Base-by-base conservation (phyloP, 441 rosid species). In the Croton setiger region DNA sequence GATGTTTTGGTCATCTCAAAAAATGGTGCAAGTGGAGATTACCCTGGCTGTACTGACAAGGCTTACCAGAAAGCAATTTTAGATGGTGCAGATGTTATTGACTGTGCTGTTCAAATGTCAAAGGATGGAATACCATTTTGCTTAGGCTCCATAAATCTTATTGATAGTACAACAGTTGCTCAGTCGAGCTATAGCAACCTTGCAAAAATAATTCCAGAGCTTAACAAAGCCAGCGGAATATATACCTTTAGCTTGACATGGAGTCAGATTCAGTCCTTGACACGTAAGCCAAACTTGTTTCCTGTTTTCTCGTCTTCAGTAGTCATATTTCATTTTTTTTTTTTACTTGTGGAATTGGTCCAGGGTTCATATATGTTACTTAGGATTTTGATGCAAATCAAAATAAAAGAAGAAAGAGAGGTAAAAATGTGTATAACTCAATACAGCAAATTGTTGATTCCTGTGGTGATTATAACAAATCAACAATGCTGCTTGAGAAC, bases 11-110 rank as follows among this genome's bases (percentile, higher is more conserved):
- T 92, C 66, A 84, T 89, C 76, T 82, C 96, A 20, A 78, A 76
- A 68, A 70, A 84, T 78, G 97, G 94, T 60, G 96, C 96, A 44
- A 92, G 97, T 68, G 97, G 96, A 62, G 94, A 92, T 76, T 86
- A 75, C 76, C 92, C 94, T 44, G 82, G 86, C 48, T 85, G 96
- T 59, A 89, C 94, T 10, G 83, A 89, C 76, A 51, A 71, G 81
- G 96, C 96, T 62, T 92, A 92, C 72, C 59, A 64, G 66, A 75
- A 78, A n/a, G 97, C 97, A 63, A 84, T 92, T 67, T 57, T 62
- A 58, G 88, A 84, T 68, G 94, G 88, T 53, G 82, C 82, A 53
- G 83, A 92, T 75, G 56, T 92, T 72, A 80, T 92, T 9, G 96
- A 92, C 71, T 92, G 97, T 67, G 78, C 92, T 48, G 83, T 92